These are phyloP conservation scores for Aspergillus diversus DNA, from an alignment of 495 filamentous ascomycete genomes.

Conservation along the genomic window DNA sequence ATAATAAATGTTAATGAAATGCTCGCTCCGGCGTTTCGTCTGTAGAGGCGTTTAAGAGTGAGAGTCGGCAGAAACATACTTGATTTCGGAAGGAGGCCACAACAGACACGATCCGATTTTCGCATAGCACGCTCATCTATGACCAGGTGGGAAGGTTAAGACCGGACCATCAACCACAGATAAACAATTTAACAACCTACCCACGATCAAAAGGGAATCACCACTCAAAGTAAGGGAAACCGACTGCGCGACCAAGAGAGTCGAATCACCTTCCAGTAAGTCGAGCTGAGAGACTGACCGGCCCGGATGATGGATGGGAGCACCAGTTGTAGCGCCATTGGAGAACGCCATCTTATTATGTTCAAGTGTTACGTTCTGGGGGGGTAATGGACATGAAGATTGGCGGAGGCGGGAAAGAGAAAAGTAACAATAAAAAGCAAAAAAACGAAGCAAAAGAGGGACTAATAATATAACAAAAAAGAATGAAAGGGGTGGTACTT, in stretches of 20 bases:
- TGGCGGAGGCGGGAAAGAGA: constrained; percentile 10
- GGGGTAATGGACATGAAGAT: constrained; percentile 16
- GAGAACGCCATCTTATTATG: constrained; percentile 27
- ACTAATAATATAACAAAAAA: no score
- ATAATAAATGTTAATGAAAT: constrained; percentile 22
- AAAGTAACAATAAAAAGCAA: constrained; percentile 11
- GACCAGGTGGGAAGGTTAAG: constrained; percentile 7
- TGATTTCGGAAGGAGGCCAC: constrained; percentile 36
- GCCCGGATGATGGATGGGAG: constrained; percentile 20
- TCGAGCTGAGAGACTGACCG: constrained; percentile 29
- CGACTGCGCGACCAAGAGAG: constrained; percentile 58
- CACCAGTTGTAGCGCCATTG: constrained; percentile 18
- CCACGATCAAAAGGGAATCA: constrained; percentile 66
- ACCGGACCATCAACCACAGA: neutral
- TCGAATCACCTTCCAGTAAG: constrained; percentile 42
- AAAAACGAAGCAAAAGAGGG: constrained; percentile 6
- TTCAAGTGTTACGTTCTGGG: constrained; percentile 22
- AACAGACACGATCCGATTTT: constrained; percentile 42
- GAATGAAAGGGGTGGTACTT: no score
- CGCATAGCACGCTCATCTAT: constrained; percentile 39
- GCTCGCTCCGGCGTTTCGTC: neutral
- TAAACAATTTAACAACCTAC: constrained; percentile 39
- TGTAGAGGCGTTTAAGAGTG: neutral
- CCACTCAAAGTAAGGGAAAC: constrained; percentile 66
- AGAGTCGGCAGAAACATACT: constrained; percentile 28